phyloP scores from a whole-genome alignment of 306 rosid genomes.

The Sindora glabra region DNA sequence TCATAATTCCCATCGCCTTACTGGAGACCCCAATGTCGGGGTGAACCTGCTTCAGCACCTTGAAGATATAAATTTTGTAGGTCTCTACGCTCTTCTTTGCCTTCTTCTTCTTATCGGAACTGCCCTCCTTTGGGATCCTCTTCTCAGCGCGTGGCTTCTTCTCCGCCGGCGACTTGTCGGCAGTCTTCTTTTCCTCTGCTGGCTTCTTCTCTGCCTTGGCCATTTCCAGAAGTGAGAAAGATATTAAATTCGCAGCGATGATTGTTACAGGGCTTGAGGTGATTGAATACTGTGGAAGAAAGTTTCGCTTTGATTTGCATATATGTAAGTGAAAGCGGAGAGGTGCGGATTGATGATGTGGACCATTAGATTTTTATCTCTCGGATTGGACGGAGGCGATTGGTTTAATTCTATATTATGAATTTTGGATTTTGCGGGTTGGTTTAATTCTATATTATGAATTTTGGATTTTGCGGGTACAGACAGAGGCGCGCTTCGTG shows the following conservation, averaged over 20 bases:
- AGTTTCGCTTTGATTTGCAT: neutral
- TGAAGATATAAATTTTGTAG: conserved; percentile 57
- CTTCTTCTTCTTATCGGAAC: conserved; percentile 43
- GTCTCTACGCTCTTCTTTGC: conserved; percentile 51
- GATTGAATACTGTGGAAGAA: neutral
- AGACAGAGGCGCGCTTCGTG: neutral
- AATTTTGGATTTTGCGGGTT: neutral
- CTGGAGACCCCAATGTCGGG: conserved; percentile 52
- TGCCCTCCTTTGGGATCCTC: conserved; percentile 37
- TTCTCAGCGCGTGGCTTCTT: conserved; percentile 55
- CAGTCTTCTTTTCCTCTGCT: conserved; percentile 46
- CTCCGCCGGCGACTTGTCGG: conserved; percentile 37
- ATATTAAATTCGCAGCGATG: neutral
- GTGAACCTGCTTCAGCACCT: conserved; percentile 57
- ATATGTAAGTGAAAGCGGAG: neutral
- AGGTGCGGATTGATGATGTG: conserved; percentile 27
- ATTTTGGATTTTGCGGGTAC: conserved; percentile 2
- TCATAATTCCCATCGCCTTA: conserved; percentile 60
- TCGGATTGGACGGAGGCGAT: conserved; percentile 11
- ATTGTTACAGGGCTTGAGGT: no score
- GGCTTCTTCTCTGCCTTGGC: conserved; percentile 49
- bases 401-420: neutral
- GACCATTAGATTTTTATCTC: neutral
- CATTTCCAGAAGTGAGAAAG: neutral
- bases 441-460: neutral